phyloP scores from a whole-genome alignment of 2,329 filamentous ascomycete genomes.

The Aspergillus sp. region DNA sequence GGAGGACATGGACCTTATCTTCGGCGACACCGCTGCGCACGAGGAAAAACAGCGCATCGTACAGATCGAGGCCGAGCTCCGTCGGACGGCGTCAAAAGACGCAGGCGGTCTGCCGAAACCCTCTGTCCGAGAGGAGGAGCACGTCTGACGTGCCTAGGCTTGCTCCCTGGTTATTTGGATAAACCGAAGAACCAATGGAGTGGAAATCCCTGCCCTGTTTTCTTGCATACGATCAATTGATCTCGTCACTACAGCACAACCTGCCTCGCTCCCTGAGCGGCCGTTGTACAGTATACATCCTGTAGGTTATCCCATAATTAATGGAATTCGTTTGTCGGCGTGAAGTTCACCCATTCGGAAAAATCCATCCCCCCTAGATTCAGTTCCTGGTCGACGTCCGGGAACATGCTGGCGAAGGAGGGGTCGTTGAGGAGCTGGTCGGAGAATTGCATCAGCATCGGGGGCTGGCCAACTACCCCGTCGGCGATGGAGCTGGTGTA shows the following conservation, averaged over 20 bases:
- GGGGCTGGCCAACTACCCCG: slow-evolving; percentile 17
- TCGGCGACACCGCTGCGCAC: slow-evolving; percentile 38
- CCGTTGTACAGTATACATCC: too few relatives aligned
- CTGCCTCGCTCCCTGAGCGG: too few relatives aligned
- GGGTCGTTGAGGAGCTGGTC: slow-evolving; percentile 37
- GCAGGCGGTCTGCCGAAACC: slow-evolving; percentile 22
- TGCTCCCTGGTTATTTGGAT: too few relatives aligned
- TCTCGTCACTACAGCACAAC: too few relatives aligned
- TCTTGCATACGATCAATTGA: too few relatives aligned
- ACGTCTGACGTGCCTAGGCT: not conserved
- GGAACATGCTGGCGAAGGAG: slow-evolving; percentile 36
- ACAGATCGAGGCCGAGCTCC: slow-evolving; percentile 38
- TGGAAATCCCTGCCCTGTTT: too few relatives aligned
- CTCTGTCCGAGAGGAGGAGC: slow-evolving; percentile 21
- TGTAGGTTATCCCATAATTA: not conserved
- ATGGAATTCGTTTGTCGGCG: slow-evolving; percentile 21
- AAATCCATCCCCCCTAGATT: slow-evolving; percentile 36
- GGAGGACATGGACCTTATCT: slow-evolving; percentile 56
- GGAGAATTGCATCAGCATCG: slow-evolving; percentile 36
- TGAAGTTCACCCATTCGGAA: slow-evolving; percentile 41
- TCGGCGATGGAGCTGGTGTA: slow-evolving; percentile 17
- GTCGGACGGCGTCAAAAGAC: slow-evolving; percentile 22
- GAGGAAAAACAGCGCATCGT: slow-evolving; percentile 40
- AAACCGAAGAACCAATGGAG: too few relatives aligned
- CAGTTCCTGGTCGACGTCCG: slow-evolving; percentile 31